Base-by-base conservation (phyloP, 345 rosid genomes). In the Eucalyptus fibrosa region DNA sequence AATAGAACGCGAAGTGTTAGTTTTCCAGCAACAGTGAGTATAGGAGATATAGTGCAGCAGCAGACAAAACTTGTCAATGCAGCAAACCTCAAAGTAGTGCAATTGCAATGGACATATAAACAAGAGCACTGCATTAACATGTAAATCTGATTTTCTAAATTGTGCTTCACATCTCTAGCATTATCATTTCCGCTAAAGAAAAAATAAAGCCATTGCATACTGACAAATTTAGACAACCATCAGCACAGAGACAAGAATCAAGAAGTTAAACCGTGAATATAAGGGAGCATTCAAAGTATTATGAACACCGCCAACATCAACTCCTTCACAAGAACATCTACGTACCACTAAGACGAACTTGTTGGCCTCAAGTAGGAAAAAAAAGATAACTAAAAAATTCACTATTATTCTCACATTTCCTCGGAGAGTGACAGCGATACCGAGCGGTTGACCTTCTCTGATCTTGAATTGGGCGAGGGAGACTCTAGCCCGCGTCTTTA, bases 371-470 rank as follows among this genome's bases (percentile, higher is more conserved):
- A 77, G 85, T 4, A 40, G 85, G 88, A 50, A 26, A 34, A 18
- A 18, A 88, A 44, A 87, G 13, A 65, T 19, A 50, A 62, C 47
- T 23, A 60, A 49, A 30, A 81, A 15, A 18, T 83, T 34, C 51
- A 86, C n/a, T 24, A 23, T 4, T 4, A 60, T 37, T 89, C 96
- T 95, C 91, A 97, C 99, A 87, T 95, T 92, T 95, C 99, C 98
- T 93, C 98, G 92, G 86, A 97, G 98, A 8, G 99, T 96, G 86
- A 96, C 96, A 4, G 99, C 98, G 86, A 97, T 96, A 23, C 98
- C 98, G 37, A 97, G 97, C 0, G 99, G 97, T 89, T 95, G 96
- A 85, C 97, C 99, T 92, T 97, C 99, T 89, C 99, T 93, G 86
- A 95, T 95, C 96, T 98, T 97, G 94, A 97, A 97, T 67, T 97